Evolutionary conservation across 2,329 filamentous ascomycete species (phyloP).

Genomic region (Fusarium sp.): DNA sequence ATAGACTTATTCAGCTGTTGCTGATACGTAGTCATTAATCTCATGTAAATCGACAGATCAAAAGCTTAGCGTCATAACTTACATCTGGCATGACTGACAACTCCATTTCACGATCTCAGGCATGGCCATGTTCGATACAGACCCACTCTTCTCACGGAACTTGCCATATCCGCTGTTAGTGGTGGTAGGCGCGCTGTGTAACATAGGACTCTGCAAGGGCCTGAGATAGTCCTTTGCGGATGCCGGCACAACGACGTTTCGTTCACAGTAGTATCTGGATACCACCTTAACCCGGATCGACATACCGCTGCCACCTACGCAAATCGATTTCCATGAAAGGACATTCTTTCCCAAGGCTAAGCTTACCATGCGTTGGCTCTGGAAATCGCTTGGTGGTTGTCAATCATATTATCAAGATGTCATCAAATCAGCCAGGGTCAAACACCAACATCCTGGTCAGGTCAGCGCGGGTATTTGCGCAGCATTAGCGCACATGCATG

Average conservation of each 20-base stretch:
- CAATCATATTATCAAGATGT: conserved; percentile 28
- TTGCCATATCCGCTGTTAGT: neutral
- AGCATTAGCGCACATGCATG: conserved; percentile 9
- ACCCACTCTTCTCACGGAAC: neutral
- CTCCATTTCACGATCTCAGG: conserved; percentile 7
- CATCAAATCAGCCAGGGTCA: conserved; percentile 7
- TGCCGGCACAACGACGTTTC: neutral
- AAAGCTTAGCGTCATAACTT: neutral
- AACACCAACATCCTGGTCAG: conserved; percentile 12
- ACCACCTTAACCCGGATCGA: conserved; percentile 1
- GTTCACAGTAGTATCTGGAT: neutral
- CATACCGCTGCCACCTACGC: neutral
- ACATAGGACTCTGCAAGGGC: neutral
- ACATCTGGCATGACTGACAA: neutral
- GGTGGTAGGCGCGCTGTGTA: conserved; percentile 3
- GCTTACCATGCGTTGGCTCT: neutral
- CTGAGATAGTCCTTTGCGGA: conserved; percentile 10
- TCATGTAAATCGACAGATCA: neutral
- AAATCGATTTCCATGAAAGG: neutral
- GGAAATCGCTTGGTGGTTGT: conserved; percentile 7
- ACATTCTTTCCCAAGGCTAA: conserved; percentile 5
- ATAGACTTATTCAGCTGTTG: neutral
- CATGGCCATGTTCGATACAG: neutral
- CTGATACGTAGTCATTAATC: conserved; percentile 1
- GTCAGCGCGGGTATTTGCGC: conserved; percentile 3